Base-by-base conservation (phyloP, 108 stramenopile species). In the Nitzschia sp. region DNA sequence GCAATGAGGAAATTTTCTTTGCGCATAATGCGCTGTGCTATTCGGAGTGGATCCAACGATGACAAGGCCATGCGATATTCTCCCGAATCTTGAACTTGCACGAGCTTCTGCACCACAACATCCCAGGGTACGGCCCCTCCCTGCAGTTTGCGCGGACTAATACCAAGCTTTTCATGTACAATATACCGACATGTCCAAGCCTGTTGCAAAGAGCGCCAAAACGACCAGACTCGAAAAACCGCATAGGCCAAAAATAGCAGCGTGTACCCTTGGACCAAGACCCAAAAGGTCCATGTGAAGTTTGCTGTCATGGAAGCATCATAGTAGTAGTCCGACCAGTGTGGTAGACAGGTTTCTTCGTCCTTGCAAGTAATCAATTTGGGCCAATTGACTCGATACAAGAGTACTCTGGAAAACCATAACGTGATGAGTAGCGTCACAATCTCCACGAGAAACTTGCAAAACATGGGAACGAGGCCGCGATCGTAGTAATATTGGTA, bases 1-100 rank as follows among this genome's bases (percentile, higher is more conserved):
- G 96, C 95, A 24, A 98, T 82, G 70, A 98, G 58, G 77, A 93
- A 98, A 74, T 97, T 97, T 55, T 98, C 95, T 67, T 89, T 82
- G 15, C 98, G 84, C 87, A 97, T 81, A 60, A 98, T 97, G 21
- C 98, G 85, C 69, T 88, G 86, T 11, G 92, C 88, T 25, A 95
- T 80, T 9, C 77, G 63, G 22, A 93, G 65, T 54, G 86, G 88
- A 71, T 88, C 85, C 37, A 85, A 73, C 0, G 25, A 44, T 15
- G 19, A 21, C 19, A 67, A 43, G n/a, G 55, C 53, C 15, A 53
- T 29, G 39, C 82, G 78, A 65, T 88, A 91, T 62, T 79, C 57
- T 44, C 90, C 94, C 19, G 79, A 73, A 52, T 79, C 58, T 65
- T 92, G 93, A 8, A 86, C 70, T 34, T 79, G 72, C 8, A 78